Percentiles rank a stretch among this genome's conserved stretches.
Conservation (phyloP, 495 filamentous ascomycete genomes). For the Bacidia gigantensis region DNA sequence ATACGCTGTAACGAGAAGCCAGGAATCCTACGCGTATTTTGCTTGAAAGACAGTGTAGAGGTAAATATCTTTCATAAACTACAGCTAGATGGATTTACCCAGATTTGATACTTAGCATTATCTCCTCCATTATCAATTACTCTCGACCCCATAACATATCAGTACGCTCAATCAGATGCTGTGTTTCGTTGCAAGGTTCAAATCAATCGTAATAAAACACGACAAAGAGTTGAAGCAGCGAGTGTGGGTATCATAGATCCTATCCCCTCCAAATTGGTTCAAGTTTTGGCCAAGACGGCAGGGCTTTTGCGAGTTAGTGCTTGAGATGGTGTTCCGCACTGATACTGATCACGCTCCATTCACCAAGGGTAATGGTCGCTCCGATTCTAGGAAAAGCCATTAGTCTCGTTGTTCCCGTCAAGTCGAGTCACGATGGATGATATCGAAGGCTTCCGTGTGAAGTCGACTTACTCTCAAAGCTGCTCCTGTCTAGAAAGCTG, state of each 20-base stretch:
- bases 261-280: not conserved
- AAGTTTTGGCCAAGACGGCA: not conserved
- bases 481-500: slow-evolving; percentile 26
- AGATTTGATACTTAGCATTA: not conserved
- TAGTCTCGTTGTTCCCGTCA: not conserved
- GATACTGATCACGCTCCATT: slow-evolving; percentile 1
- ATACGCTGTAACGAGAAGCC: too few relatives aligned
- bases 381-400: not conserved
- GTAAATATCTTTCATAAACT: not conserved
- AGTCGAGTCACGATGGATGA: not conserved
- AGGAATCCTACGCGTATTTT: too few relatives aligned
- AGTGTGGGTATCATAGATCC: not conserved
- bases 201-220: not conserved
- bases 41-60: not conserved
- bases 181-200: not conserved
- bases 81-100: not conserved
- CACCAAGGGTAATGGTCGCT: not conserved
- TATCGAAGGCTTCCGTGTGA: not conserved
- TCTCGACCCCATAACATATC: not conserved
- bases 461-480: slow-evolving; percentile 4
- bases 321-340: not conserved
- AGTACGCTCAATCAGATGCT: not conserved
- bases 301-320: not conserved
- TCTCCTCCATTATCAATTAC: not conserved
- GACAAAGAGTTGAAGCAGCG: not conserved